Conservation (phyloP, 805 yeast genomes). For the Suhomyces faveliae region DNA sequence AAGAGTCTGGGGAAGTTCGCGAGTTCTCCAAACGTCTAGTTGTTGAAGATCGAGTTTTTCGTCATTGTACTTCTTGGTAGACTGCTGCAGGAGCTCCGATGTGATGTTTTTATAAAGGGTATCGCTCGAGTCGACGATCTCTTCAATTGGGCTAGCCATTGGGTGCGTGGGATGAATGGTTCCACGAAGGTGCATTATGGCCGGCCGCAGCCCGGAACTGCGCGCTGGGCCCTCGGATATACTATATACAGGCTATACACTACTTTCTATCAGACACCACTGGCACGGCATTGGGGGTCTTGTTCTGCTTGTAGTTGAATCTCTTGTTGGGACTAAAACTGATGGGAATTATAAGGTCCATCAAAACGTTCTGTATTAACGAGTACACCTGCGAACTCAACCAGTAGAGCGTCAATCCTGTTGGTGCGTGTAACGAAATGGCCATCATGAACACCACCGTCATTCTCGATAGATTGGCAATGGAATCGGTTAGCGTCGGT, state of each 20-base stretch:
- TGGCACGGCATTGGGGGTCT: slow-evolving; percentile 1
- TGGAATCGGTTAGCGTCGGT: slow-evolving; percentile 59
- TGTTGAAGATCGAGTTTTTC: slow-evolving; percentile 28
- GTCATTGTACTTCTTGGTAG: slow-evolving; percentile 23
- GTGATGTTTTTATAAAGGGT: slow-evolving; percentile 28
- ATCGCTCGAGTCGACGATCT: slow-evolving; percentile 17
- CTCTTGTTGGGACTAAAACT: slow-evolving; percentile 45
- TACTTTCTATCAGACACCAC: not conserved
- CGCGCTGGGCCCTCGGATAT: not conserved
- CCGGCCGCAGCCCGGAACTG: too few species aligned
- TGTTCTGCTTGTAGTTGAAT: slow-evolving; percentile 18
- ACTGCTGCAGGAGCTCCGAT: slow-evolving; percentile 25
- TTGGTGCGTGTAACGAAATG: slow-evolving; percentile 80
- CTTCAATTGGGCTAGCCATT: not conserved
- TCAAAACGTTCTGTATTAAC: slow-evolving; percentile 64
- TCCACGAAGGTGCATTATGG: too few species aligned
- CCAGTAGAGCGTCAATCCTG: slow-evolving; percentile 86
- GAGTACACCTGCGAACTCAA: slow-evolving; percentile 79
- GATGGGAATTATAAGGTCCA: slow-evolving; percentile 67
- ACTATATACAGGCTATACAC: not conserved
- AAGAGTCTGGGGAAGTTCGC: slow-evolving; percentile 28
- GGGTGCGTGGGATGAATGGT: too few species aligned
- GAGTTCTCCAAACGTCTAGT: slow-evolving; percentile 39
- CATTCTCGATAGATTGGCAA: slow-evolving; percentile 69
- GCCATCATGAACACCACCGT: slow-evolving; percentile 81